A percentile compares a stretch with the other conserved stretches of the same genome.
These are phyloP conservation scores for Yamadazyma tumulicola DNA, from an alignment of 805 yeast genomes.

Conservation along the genomic window DNA sequence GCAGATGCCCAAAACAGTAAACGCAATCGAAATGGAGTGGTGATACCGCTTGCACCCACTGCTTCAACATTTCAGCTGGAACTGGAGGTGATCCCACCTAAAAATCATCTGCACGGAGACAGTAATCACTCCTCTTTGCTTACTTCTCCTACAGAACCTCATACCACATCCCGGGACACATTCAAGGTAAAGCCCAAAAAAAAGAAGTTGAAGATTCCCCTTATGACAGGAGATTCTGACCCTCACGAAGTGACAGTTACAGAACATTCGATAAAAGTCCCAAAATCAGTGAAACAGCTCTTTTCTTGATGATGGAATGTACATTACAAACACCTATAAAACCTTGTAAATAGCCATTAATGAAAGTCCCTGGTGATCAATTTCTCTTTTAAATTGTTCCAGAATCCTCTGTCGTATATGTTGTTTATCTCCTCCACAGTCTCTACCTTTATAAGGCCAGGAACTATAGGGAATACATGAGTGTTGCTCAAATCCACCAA, in stretches of 20 bases:
- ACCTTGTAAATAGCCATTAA: neutral
- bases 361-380: constrained; percentile 2
- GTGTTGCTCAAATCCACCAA: constrained; percentile 12
- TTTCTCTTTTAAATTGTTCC: constrained; percentile 31
- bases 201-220: constrained; percentile 7
- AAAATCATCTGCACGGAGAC: too few species aligned
- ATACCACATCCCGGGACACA: too few species aligned
- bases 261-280: constrained; percentile 5
- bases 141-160: too few species aligned
- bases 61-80: too few species aligned
- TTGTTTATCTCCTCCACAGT: constrained; percentile 21
- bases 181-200: too few species aligned
- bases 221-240: constrained; percentile 2
- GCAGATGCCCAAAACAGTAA: too few species aligned
- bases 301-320: too few species aligned
- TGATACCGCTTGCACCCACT: too few species aligned
- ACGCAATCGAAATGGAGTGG: too few species aligned
- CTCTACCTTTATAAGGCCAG: constrained; percentile 4
- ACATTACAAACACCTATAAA: neutral
- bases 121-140: too few species aligned
- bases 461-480: constrained; percentile 2
- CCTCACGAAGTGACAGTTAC: constrained; percentile 4
- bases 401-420: constrained; percentile 49
- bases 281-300: constrained; percentile 6
- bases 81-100: too few species aligned